Evolutionary conservation across 164 flowering plant genomes (phyloP).

Genomic region (Dillenia suffruticosa): DNA sequence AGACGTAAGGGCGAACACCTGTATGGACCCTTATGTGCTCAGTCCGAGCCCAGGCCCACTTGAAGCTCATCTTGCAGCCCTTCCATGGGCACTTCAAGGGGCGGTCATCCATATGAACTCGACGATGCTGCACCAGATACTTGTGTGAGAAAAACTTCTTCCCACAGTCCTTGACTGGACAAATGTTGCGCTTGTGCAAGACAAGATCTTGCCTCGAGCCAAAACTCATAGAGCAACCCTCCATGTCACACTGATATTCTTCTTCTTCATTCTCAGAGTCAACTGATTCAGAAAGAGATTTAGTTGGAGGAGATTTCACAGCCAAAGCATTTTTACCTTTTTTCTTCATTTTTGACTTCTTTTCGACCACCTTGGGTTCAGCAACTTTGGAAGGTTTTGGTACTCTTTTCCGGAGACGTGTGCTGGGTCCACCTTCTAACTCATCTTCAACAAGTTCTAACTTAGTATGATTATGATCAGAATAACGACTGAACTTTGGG

Average conservation of each 20-base stretch:
- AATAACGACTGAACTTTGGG: conserved; percentile 15
- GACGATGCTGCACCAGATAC: conserved; percentile 88
- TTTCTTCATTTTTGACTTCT: conserved; percentile 32
- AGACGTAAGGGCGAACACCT: conserved; percentile 89
- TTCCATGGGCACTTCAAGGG: conserved; percentile 97
- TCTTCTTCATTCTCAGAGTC: conserved; percentile 37
- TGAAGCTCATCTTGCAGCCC: conserved; percentile 97
- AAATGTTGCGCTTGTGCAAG: conserved; percentile 71
- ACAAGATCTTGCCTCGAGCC: conserved; percentile 65
- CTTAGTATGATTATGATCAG: conserved; percentile 14
- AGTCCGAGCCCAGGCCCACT: conserved; percentile 99
- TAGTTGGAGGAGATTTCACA: neutral
- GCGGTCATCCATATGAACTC: conserved; percentile 89
- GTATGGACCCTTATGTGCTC: conserved; percentile 99
- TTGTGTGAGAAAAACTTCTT: conserved; percentile 98
- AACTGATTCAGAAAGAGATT: too few species aligned
- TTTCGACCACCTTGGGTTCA: conserved; percentile 25
- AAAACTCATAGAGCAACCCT: conserved; percentile 90
- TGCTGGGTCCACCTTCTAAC: conserved; percentile 73
- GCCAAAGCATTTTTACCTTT: conserved; percentile 30
- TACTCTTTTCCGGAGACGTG: conserved; percentile 63
- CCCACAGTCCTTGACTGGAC: conserved; percentile 89
- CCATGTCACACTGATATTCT: conserved; percentile 71
- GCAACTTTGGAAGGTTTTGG: conserved; percentile 24
- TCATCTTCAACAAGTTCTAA: conserved; percentile 32